phyloP scores from a whole-genome alignment of 306 rosid genomes.

The Mucuna pruriens region DNA sequence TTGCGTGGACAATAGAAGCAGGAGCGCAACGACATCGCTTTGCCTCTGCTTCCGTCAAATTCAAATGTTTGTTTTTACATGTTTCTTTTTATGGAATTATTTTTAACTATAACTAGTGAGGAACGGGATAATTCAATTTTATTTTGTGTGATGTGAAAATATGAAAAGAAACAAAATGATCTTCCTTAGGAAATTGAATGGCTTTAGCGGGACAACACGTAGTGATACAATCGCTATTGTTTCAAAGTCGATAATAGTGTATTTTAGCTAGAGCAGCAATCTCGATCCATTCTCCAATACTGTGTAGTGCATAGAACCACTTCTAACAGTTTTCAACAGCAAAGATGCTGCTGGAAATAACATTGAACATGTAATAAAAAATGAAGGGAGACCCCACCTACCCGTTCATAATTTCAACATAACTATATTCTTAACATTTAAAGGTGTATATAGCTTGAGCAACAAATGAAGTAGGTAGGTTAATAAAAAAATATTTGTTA shows the following conservation, averaged over 20 bases:
- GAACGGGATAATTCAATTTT: neutral
- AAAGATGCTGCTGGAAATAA: neutral
- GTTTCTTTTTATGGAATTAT: neutral
- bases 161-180: too few species aligned
- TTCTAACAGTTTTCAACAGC: neutral
- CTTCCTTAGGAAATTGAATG: neutral
- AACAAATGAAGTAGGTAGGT: too few species aligned
- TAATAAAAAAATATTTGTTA: too few species aligned
- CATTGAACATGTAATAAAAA: neutral
- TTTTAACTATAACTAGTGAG: neutral
- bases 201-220: neutral
- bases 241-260: neutral
- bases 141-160: neutral
- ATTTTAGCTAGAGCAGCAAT: neutral
- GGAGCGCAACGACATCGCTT: neutral
- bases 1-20: neutral
- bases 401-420: too few species aligned
- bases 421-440: too few species aligned
- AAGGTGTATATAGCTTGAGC: too few species aligned
- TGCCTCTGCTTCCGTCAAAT: neutral
- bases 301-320: neutral
- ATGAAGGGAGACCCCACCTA: neutral
- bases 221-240: neutral
- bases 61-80: neutral
- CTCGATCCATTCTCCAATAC: neutral